Base-by-base conservation (phyloP, 2,329 filamentous ascomycete species). In the Pezicula rhizophila region DNA sequence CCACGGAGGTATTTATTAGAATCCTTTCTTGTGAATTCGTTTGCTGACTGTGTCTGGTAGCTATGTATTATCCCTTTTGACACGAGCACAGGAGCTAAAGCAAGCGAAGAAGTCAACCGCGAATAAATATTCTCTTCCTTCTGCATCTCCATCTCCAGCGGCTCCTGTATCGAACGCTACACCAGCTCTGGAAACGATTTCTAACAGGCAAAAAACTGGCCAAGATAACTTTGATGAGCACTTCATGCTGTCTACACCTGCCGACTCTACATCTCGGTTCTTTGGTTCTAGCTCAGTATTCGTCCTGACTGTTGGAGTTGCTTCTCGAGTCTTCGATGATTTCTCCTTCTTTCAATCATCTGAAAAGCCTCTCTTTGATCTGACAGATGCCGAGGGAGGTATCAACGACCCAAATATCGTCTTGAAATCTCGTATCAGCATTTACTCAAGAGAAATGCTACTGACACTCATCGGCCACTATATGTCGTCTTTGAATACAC, bases 401-500 rank as follows among this genome's bases (percentile, higher is more conserved):
- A 31, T 31, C 3, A 31, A 31, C 4, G 28, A 31, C 28, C 28
- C 28, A 10, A 31, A 31, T 14, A 17, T 20, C 35, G 14, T 20
- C 14, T 15, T 15, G 18, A 20, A 38, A 20, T 20, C n/a, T 20
- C 18, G n/a, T 15, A 38, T 15, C 35, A 38, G 35, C 35, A 38
- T 38, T 12, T 20, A 14, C 8, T 26, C 40, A 12, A 42, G 40
- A 20, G 17, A 42, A 23, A 42, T 42, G 23, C 14, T 26, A 28
- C 40, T 23, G 8, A 8, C 17, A n/a, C 57, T 66, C 11, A 48
- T 64, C 34, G 50, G 52, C 31, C 48, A 64, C 23, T 66, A 63
- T 49, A 54, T 60, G 35, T 52, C 47, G 1, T 62, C 62, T 10
- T 55, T 61, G n/a, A 65, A 64, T 46, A 53, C 53, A 1, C 48